Evolutionary conservation across 208 protist species (phyloP), one percentile per base, ranked within the genome.

Genomic region (Crithidia thermophila): DNA sequence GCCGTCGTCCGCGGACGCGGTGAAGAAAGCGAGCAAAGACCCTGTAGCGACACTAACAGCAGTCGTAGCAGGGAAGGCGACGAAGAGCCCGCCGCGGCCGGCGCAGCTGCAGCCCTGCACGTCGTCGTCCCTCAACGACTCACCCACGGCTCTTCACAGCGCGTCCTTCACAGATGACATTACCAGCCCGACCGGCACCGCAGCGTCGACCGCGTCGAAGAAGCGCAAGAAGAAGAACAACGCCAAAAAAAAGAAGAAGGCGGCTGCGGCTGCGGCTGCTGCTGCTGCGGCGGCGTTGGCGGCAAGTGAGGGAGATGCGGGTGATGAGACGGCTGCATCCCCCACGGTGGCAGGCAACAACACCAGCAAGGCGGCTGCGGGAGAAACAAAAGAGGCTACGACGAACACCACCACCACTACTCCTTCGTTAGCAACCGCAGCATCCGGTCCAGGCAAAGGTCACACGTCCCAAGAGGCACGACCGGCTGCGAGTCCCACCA

Each of bases 211-310:
- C 21, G 52, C 53, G 13, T 51, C 34, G 16, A 73, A 74, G 50
- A 76, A 76, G 53, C 51, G 50, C 16, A 81, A 81, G 23, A 81
- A 81, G 33, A 81, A 75, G 39, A 75, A 66, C 33, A 55, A 67
- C 37, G 50, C 58, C 23, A 74, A 76, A 21, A 67, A 79, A 21
- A 53, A 57, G 40, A 50, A 49, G 42, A 50, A 40, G 20, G 57
- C 71, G 33, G 45, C 62, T n/a, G 47, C 37, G 11, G 23, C 55
- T 9, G 34, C 47, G 25, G 43, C 51, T 25, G 31, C 66, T 6
- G 30, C 64, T 14, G 57, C 51, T 21, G 47, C 46, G 25, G 55
- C 70, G 27, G 43, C 62, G 13, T 5, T 18, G 13, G 37, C n/a
- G 5, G 27, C 7, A 11, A 42, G 9, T 9, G 33, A 33, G 18